These are phyloP conservation scores for Pseudopyricularia cyperi DNA, from an alignment of 2,329 filamentous ascomycete genomes.

Conservation along the genomic window DNA sequence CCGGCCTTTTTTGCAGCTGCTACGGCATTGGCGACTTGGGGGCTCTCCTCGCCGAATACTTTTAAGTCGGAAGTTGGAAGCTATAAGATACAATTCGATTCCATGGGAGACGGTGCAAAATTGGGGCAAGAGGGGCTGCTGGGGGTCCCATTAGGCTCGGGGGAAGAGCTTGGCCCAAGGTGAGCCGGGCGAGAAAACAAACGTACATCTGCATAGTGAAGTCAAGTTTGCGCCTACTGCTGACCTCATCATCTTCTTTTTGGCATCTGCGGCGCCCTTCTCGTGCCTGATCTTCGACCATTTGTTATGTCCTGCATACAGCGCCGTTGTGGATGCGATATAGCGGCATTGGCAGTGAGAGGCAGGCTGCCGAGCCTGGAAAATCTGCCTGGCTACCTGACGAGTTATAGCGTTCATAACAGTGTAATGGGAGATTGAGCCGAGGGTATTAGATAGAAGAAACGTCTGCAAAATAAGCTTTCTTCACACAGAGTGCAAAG, in stretches of 20 bases:
- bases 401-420: neutral
- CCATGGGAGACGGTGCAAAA: neutral
- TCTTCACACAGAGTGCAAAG: too few relatives aligned
- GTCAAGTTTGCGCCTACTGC: slow-evolving; percentile 47
- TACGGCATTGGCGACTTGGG: slow-evolving; percentile 59
- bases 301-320: slow-evolving; percentile 66
- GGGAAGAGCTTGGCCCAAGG: neutral
- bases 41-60: slow-evolving; percentile 60
- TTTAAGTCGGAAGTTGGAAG: neutral
- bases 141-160: too few relatives aligned
- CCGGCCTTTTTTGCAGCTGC: slow-evolving; percentile 69
- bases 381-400: neutral
- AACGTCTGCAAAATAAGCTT: too few relatives aligned
- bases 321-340: slow-evolving; percentile 29
- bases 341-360: slow-evolving; percentile 26
- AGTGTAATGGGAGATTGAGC: neutral
- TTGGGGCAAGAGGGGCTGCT: neutral
- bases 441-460: too few relatives aligned
- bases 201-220: slow-evolving; percentile 57
- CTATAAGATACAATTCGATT: neutral
- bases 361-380: neutral
- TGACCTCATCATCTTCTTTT: slow-evolving; percentile 60
- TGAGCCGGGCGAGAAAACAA: slow-evolving; percentile 12
- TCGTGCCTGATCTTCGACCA: slow-evolving; percentile 97
- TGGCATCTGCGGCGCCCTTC: slow-evolving; percentile 74